Evolutionary conservation across 2,329 filamentous ascomycete genomes (phyloP).

Genomic region (Nemania sp.): DNA sequence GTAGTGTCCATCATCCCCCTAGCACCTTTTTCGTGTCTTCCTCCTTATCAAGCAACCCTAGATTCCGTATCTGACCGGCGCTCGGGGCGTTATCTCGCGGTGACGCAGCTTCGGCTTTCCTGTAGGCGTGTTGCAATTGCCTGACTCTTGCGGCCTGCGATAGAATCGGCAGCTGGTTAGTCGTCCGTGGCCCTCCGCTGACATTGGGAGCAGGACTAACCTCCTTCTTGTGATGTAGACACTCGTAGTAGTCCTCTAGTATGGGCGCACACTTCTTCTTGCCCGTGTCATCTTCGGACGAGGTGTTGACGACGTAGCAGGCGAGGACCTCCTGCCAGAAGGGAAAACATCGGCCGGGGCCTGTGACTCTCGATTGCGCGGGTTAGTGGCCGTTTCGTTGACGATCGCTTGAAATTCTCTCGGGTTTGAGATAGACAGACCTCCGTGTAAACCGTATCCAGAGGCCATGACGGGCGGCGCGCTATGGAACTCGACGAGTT

Average conservation of each 20-base stretch:
- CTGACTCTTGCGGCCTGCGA: conserved; percentile 74
- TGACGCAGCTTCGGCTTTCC: conserved; percentile 75
- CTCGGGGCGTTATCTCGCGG: conserved; percentile 80
- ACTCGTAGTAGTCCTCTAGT: conserved; percentile 98
- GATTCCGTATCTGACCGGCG: conserved; percentile 82
- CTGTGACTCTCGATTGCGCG: conserved; percentile 44
- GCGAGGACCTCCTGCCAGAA: conserved; percentile 99
- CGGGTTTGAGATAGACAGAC: conserved; percentile 59
- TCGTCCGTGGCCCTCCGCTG: conserved; percentile 2
- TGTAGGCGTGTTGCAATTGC: conserved; percentile 82
- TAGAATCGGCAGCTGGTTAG: conserved; percentile 12
- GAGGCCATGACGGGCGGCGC: conserved; percentile 66
- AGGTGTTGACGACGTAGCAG: conserved; percentile 96
- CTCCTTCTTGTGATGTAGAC: conserved; percentile 98
- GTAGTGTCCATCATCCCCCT: conserved; percentile 35
- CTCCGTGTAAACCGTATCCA: conserved; percentile 80
- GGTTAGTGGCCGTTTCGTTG: conserved; percentile 23
- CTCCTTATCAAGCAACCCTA: conserved; percentile 83
- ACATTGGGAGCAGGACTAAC: conserved; percentile 51
- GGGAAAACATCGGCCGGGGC: conserved; percentile 84
- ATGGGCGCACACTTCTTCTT: conserved; percentile 85
- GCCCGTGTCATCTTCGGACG: conserved; percentile 74
- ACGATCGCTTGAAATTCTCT: background rate
- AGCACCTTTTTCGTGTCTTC: conserved; percentile 73
- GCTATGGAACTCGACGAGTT: conserved; percentile 9